Conservation (phyloP, 129 eudicot genomes). For the Artemisia argyi region DNA sequence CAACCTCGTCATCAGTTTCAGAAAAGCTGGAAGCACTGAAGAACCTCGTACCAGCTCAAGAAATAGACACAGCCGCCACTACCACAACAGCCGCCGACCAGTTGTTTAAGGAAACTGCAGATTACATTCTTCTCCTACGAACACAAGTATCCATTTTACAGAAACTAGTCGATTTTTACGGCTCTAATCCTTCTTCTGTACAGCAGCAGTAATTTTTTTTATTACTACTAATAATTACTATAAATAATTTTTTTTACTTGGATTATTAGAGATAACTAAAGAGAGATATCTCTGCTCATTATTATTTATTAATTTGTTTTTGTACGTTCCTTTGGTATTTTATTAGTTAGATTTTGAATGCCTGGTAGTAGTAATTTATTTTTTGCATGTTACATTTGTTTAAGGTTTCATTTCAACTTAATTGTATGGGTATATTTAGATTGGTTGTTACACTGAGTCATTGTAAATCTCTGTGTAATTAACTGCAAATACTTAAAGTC, state of each 20-base stretch:
- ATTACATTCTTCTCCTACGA: constrained; percentile 61
- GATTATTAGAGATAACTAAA: constrained; percentile 20
- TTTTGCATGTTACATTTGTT: constrained; percentile 3
- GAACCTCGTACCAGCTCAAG: constrained; percentile 58
- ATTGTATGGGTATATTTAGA: background rate
- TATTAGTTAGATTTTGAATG: constrained; percentile 28
- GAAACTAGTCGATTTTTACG: constrained; percentile 53
- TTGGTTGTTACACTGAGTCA: background rate
- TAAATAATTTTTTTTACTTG: constrained; percentile 24
- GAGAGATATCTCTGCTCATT: constrained; percentile 6
- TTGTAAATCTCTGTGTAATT: background rate
- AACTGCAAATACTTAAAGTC: too few relatives aligned
- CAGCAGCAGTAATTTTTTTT: constrained; percentile 15
- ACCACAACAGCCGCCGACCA: constrained; percentile 44
- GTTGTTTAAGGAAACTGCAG: constrained; percentile 72
- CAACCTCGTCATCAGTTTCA: constrained; percentile 44
- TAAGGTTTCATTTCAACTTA: background rate
- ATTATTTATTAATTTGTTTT: background rate
- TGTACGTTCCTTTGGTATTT: constrained; percentile 15
- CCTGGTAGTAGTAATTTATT: background rate
- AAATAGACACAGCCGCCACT: constrained; percentile 13
- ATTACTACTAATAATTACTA: constrained; percentile 13
- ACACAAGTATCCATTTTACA: constrained; percentile 66
- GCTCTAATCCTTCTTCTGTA: constrained; percentile 27
- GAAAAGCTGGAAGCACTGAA: constrained; percentile 78